A percentile compares a stretch with the other conserved stretches of the same genome.
These are phyloP conservation scores for Agarophyton chilense DNA, from an alignment of 23 red algal species.

Conservation along the genomic window DNA sequence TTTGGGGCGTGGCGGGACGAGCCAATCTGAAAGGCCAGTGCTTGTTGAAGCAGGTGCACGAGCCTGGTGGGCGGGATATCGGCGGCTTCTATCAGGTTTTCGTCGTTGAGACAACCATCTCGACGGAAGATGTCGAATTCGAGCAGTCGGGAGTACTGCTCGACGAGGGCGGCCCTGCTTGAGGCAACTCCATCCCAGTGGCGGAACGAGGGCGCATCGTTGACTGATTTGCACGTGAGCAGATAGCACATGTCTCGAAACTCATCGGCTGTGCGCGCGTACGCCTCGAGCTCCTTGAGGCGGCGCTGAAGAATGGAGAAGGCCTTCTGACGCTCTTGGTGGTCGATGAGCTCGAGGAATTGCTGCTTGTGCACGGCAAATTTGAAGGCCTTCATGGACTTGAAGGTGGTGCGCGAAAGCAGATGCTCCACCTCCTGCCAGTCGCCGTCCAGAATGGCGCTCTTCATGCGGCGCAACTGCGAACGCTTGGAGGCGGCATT, in stretches of 20 bases:
- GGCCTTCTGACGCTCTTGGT: slow-evolving; percentile 91
- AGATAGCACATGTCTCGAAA: slow-evolving; percentile 98
- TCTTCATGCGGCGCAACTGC: slow-evolving; percentile 80
- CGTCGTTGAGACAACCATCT: slow-evolving; percentile 33
- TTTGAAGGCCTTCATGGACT: slow-evolving; percentile 85
- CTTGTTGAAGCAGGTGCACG: slow-evolving; percentile 86
- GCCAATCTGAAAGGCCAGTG: slow-evolving; percentile 87
- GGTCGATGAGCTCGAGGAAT: slow-evolving; percentile 95
- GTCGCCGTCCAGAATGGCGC: slow-evolving; percentile 92
- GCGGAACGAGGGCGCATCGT: slow-evolving; percentile 77
- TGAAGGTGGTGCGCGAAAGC: slow-evolving; percentile 77
- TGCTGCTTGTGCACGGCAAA: slow-evolving; percentile 92
- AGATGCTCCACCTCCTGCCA: slow-evolving; percentile 95
- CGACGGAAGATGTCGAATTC: slow-evolving; percentile 73
- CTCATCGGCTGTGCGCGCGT: slow-evolving; percentile 76
- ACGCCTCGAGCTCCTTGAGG: slow-evolving; percentile 92
- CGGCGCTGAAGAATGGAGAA: slow-evolving; percentile 84
- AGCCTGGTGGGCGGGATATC: slow-evolving; percentile 84
- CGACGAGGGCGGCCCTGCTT: slow-evolving; percentile 76
- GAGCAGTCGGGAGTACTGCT: slow-evolving; percentile 89
- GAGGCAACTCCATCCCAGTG: slow-evolving; percentile 87
- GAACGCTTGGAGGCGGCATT: slow-evolving; percentile 63
- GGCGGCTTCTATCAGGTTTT: slow-evolving; percentile 10
- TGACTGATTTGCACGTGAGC: slow-evolving; percentile 96
- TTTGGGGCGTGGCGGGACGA: slow-evolving; percentile 76